A percentile compares a stretch with the other conserved stretches of the same genome.
phyloP scores from a whole-genome alignment of 805 yeast species.

The Candida michaelii region DNA sequence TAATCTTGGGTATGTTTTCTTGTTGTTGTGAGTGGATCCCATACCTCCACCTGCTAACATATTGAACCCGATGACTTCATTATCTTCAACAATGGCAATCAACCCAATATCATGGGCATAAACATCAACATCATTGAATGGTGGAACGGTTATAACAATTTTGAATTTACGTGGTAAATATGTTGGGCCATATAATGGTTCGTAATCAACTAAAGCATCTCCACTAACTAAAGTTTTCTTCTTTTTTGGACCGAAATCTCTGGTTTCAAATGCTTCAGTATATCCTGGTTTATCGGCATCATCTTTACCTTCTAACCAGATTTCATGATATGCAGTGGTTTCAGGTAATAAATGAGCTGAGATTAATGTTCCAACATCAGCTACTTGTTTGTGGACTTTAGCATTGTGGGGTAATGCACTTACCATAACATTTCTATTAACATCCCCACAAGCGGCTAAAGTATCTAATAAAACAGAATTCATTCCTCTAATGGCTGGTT shows the following conservation, averaged over 20 bases:
- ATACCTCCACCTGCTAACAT: conserved; percentile 97
- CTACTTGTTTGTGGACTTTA: conserved; percentile 74
- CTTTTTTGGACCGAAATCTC: conserved; percentile 76
- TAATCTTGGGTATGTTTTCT: conserved; percentile 93
- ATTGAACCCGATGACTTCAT: conserved; percentile 76
- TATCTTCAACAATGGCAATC: conserved; percentile 76
- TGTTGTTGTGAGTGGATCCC: conserved; percentile 97
- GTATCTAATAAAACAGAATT: conserved; percentile 90
- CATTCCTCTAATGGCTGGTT: conserved; percentile 90
- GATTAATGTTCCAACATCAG: conserved; percentile 58
- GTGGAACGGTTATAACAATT: conserved; percentile 92
- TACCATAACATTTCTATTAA: conserved; percentile 91
- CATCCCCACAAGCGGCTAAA: conserved; percentile 98
- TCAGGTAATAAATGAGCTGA: conserved; percentile 84
- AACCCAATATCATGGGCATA: conserved; percentile 94
- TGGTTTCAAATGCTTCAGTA: conserved; percentile 58
- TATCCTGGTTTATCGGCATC: conserved; percentile 68
- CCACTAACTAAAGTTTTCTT: conserved; percentile 85
- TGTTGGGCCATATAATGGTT: conserved; percentile 83
- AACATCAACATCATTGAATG: conserved; percentile 94
- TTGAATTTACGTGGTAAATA: conserved; percentile 96
- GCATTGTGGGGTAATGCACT: conserved; percentile 88
- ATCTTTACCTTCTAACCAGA: conserved; percentile 90
- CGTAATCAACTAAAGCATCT: conserved; percentile 74
- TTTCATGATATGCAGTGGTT: conserved; percentile 95